Evolutionary conservation across 2,329 filamentous ascomycete genomes (phyloP), one percentile per base, ranked within the genome.

Genomic region (Didymella pinodella): DNA sequence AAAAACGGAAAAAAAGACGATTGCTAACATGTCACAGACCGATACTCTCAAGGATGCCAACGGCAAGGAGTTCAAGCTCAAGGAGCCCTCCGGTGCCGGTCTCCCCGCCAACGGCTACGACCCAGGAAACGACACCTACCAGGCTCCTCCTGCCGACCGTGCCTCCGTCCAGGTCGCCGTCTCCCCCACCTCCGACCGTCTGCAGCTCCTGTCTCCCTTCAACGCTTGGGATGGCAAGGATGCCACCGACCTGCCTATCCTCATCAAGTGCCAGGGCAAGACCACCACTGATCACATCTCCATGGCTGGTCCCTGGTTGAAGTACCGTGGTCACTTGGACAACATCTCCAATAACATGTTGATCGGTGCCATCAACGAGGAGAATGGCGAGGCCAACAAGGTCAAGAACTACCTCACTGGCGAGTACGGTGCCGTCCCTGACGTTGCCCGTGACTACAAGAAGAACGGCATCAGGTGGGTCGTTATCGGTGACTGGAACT

Each of bases 301-400:
- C 63, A 96, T 96, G 92, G 93, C 93, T 69, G 93, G 93, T 68
- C 93, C 93, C 63, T 97, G 93, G 93, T 85, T 98, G 80, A 97
- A 97, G 86, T 98, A 97, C 88, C 92, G 94, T 86, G 94, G 94
- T 64, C 94, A 98, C 79, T 86, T 98, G 75, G 94, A 97, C 88
- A 98, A 98, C 87, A 97, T 98, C 83, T 97, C 93, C 78, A 97
- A 98, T 89, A 98, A 98, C 87, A 96, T 97, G 92, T 83, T 98
- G 79, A 97, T 98, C 72, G 94, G 94, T 83, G 95, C 95, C 75
- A 92, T 93, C 83, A 99, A 97, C 83, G 89, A 90, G 74, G 93
- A 91, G 76, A 99, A 98, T 82, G 92, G 90, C 61, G 92, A 98
- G 85, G 93, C 93, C 74, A 99, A 99, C 88, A 97, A 96, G 86